phyloP scores from a whole-genome alignment of 179 eudicot genomes.

The Spergularia azorica region DNA sequence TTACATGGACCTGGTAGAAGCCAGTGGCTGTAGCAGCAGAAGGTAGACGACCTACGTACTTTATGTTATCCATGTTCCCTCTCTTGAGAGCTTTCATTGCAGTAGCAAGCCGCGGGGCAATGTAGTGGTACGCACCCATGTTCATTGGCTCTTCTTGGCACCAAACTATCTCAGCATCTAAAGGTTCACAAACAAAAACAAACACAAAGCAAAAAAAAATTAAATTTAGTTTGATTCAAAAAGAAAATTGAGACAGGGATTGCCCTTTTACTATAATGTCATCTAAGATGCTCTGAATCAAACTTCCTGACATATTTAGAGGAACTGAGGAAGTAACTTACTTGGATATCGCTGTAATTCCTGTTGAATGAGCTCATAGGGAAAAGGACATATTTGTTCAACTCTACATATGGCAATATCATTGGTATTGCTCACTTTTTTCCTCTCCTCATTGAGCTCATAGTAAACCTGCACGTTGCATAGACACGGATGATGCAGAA shows the following conservation, averaged over 20 bases:
- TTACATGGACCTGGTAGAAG: slow-evolving; percentile 50
- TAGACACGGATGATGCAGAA: neutral
- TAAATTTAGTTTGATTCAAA: neutral
- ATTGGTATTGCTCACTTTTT: slow-evolving; percentile 33
- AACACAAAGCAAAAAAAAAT: no score
- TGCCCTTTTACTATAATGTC: no score
- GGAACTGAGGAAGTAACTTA: slow-evolving; percentile 7
- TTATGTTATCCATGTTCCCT: slow-evolving; percentile 58
- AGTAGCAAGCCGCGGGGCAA: slow-evolving; percentile 64
- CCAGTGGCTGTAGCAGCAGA: slow-evolving; percentile 96
- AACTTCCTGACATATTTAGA: no score
- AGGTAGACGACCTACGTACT: slow-evolving; percentile 77
- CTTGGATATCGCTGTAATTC: slow-evolving; percentile 88
- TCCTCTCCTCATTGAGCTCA: slow-evolving; percentile 81
- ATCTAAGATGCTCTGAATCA: no score
- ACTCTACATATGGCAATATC: slow-evolving; percentile 87
- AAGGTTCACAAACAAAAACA: neutral
- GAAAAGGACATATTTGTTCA: slow-evolving; percentile 93
- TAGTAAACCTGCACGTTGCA: slow-evolving; percentile 64
- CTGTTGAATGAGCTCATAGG: slow-evolving; percentile 72
- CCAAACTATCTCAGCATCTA: slow-evolving; percentile 93
- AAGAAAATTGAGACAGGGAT: neutral
- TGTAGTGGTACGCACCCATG: slow-evolving; percentile 84
- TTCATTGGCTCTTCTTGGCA: slow-evolving; percentile 99
- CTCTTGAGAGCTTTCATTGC: slow-evolving; percentile 65